These are phyloP conservation scores for Plasmopara halstedii DNA, from an alignment of 352 stramenopile genomes.

Conservation along the genomic window DNA sequence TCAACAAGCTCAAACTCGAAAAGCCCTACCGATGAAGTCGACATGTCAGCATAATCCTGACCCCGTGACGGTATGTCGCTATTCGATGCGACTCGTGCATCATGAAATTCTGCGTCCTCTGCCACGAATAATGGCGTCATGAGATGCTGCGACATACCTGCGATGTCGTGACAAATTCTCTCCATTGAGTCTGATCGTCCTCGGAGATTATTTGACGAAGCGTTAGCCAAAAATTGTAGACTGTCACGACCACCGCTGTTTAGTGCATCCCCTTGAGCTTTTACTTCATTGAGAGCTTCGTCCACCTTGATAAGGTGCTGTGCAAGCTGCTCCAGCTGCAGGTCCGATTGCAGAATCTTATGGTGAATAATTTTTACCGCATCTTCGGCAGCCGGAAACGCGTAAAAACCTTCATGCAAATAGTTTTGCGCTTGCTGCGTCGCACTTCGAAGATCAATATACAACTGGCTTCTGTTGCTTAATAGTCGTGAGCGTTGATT, in stretches of 20 bases:
- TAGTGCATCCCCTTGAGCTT: constrained; percentile 45
- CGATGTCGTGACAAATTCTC: constrained; percentile 48
- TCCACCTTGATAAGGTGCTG: constrained; percentile 68
- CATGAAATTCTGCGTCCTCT: constrained; percentile 83
- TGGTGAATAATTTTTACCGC: constrained; percentile 75
- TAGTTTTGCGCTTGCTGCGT: constrained; percentile 81
- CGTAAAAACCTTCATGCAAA: constrained; percentile 74
- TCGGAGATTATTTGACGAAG: constrained; percentile 20
- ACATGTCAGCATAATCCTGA: constrained; percentile 41
- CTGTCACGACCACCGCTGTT: constrained; percentile 42
- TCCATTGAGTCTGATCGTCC: constrained; percentile 38
- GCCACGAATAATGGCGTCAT: constrained; percentile 68
- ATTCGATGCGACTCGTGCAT: constrained; percentile 46
- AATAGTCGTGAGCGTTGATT: constrained; percentile 77
- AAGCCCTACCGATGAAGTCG: constrained; percentile 44
- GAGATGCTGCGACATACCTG: constrained; percentile 68
- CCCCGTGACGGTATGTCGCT: constrained; percentile 12
- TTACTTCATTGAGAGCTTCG: constrained; percentile 56
- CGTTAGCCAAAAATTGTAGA: constrained; percentile 41
- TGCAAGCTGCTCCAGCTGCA: constrained; percentile 59
- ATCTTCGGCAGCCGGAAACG: constrained; percentile 64
- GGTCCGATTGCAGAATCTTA: constrained; percentile 72
- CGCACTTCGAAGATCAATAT: constrained; percentile 73
- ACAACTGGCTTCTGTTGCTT: constrained; percentile 74
- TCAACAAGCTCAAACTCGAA: constrained; percentile 85